Percentiles rank a stretch among this genome's conserved stretches.
Evolutionary conservation across 192 early-diverging fungal species (phyloP).

Genomic region (Dissophora globulifera): DNA sequence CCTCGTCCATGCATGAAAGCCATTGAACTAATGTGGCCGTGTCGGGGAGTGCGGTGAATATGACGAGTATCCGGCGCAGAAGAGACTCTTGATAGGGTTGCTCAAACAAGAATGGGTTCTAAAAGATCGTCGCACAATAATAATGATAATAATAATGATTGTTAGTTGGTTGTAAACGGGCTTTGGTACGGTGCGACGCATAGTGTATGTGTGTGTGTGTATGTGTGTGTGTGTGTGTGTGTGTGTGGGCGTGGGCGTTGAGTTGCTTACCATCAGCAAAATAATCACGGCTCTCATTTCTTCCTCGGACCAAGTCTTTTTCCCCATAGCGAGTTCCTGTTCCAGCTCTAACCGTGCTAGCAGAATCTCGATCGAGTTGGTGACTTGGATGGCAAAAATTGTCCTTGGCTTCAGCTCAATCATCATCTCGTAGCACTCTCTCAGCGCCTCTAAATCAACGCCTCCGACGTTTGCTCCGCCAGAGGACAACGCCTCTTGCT

Average conservation of each 20-base stretch:
- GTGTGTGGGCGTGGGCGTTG: no score
- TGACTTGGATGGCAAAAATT: conserved; percentile 49
- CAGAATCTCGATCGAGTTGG: conserved; percentile 66
- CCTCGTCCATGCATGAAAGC: conserved; percentile 60
- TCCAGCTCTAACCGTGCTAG: conserved; percentile 63
- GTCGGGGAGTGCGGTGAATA: conserved; percentile 57
- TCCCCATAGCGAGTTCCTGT: conserved; percentile 35
- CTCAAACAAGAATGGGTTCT: conserved; percentile 68
- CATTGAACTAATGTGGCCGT: conserved; percentile 56
- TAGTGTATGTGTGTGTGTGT: no score
- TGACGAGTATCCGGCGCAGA: conserved; percentile 52
- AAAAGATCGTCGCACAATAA: neutral
- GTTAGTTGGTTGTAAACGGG: no score
- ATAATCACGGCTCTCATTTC: conserved; percentile 47
- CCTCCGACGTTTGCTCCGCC: conserved; percentile 33
- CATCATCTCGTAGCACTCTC: conserved; percentile 50
- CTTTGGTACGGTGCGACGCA: no score
- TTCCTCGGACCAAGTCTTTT: conserved; percentile 34
- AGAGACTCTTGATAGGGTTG: conserved; percentile 59
- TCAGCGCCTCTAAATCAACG: conserved; percentile 41
- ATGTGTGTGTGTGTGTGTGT: no score
- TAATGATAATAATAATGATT: no score
- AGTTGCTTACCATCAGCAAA: conserved; percentile 49
- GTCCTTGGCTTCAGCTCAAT: conserved; percentile 47
- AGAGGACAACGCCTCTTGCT: neutral